Evolutionary conservation across 805 yeast genomes (phyloP).

Genomic region (Naumovozyma castellii): DNA sequence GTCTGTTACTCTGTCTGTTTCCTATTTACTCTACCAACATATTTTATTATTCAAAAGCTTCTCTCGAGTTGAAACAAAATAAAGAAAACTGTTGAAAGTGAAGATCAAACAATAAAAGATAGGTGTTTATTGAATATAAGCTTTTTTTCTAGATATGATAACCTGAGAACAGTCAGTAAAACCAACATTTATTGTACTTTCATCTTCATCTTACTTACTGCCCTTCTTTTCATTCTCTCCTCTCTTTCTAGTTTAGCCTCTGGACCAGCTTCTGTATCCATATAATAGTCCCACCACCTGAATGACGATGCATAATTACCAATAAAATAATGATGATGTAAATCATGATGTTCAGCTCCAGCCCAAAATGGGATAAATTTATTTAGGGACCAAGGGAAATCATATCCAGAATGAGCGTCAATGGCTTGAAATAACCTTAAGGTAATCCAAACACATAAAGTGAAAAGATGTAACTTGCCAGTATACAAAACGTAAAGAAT

Average conservation of each 20-base stretch:
- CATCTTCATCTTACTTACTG: no score
- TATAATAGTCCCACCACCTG: slow-evolving; percentile 88
- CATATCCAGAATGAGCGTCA: slow-evolving; percentile 96
- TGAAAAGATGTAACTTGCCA: slow-evolving; percentile 72
- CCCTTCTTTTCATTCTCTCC: slow-evolving; percentile 45
- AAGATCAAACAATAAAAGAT: no score
- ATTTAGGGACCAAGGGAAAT: slow-evolving; percentile 93
- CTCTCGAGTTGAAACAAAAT: no score
- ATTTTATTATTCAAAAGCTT: no score
- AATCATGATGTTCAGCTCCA: slow-evolving; percentile 96
- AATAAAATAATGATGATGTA: slow-evolving; percentile 90
- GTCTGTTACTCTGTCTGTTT: no score
- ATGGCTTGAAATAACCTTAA: slow-evolving; percentile 91
- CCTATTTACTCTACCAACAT: no score
- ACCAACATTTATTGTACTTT: no score
- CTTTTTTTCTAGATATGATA: no score
- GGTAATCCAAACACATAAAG: slow-evolving; percentile 82
- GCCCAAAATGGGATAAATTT: slow-evolving; percentile 95
- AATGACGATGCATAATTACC: slow-evolving; percentile 93
- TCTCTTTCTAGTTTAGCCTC: slow-evolving; percentile 71
- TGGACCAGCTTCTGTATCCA: slow-evolving; percentile 86
- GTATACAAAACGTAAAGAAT: slow-evolving; percentile 71
- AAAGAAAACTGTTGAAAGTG: no score
- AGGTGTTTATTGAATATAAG: no score
- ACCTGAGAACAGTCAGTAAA: no score